Evolutionary conservation across 345 rosid genomes (phyloP).

Genomic region (Cardiospermum halicacabum): DNA sequence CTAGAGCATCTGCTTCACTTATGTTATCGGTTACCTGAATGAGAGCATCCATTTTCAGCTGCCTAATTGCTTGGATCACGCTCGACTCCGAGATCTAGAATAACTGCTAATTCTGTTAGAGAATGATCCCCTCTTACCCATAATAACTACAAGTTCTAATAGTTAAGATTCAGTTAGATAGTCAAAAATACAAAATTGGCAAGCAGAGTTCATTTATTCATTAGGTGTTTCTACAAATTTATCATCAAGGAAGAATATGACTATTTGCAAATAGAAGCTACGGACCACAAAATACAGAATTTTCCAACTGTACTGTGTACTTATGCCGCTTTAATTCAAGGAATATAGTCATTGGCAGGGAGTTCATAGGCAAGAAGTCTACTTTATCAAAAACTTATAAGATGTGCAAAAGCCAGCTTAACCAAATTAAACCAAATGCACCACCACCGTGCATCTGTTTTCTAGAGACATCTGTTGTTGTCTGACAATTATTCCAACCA

Average conservation of each 20-base stretch:
- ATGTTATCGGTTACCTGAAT: constrained; percentile 61
- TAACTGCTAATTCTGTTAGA: constrained; percentile 39
- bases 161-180: background rate
- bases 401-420: background rate
- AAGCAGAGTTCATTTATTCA: background rate
- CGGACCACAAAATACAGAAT: background rate
- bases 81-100: constrained; percentile 66
- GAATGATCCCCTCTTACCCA: constrained; percentile 12
- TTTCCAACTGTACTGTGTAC: background rate
- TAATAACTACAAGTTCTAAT: constrained; percentile 2
- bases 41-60: constrained; percentile 48
- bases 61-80: constrained; percentile 59
- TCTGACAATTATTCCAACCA: background rate
- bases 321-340: background rate
- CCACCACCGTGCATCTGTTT: background rate
- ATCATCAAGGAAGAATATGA: too few species aligned
- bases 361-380: background rate
- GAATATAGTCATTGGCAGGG: background rate
- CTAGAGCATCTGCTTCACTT: constrained; percentile 77
- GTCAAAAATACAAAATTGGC: background rate
- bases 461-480: background rate
- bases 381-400: background rate
- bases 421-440: background rate
- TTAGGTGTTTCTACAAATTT: background rate
- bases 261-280: background rate